phyloP scores from a whole-genome alignment of 805 yeast genomes.

The Barnettozyma populi region DNA sequence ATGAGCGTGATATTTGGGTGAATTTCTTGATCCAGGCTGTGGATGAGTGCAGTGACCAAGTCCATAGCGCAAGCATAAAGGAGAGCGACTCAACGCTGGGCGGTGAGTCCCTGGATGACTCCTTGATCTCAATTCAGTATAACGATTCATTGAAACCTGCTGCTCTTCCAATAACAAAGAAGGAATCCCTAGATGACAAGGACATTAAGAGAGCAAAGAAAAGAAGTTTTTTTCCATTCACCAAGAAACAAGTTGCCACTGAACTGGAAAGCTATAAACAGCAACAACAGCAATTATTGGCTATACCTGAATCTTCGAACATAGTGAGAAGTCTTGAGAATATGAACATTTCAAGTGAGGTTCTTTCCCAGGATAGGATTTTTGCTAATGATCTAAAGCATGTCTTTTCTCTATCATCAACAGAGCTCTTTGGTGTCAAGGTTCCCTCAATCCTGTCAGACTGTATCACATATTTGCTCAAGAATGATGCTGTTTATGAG shows the following conservation, averaged over 20 bases:
- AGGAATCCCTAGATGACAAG: slow-evolving; percentile 9
- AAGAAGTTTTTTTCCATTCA: slow-evolving; percentile 57
- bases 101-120: slow-evolving; percentile 11
- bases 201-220: slow-evolving; percentile 45
- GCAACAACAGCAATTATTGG: slow-evolving; percentile 30
- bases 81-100: slow-evolving; percentile 13
- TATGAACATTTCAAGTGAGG: slow-evolving; percentile 22
- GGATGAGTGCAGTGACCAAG: slow-evolving; percentile 14
- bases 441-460: slow-evolving; percentile 73
- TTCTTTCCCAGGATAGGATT: slow-evolving; percentile 31
- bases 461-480: slow-evolving; percentile 63
- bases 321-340: slow-evolving; percentile 27
- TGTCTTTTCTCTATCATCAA: slow-evolving; percentile 48
- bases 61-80: slow-evolving; percentile 3
- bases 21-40: slow-evolving; percentile 35
- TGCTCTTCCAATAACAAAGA: background rate
- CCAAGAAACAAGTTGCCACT: slow-evolving; percentile 26
- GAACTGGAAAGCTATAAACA: slow-evolving; percentile 10
- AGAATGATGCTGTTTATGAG: slow-evolving; percentile 68
- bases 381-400: slow-evolving; percentile 62
- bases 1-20: slow-evolving; percentile 73
- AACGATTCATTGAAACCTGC: slow-evolving; percentile 3
- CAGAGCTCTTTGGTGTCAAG: slow-evolving; percentile 36
- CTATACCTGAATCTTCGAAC: slow-evolving; percentile 14
- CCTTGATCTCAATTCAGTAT: slow-evolving; percentile 8